Base-by-base conservation (phyloP, 257 asterid species). In the Nicotiana paniculata region DNA sequence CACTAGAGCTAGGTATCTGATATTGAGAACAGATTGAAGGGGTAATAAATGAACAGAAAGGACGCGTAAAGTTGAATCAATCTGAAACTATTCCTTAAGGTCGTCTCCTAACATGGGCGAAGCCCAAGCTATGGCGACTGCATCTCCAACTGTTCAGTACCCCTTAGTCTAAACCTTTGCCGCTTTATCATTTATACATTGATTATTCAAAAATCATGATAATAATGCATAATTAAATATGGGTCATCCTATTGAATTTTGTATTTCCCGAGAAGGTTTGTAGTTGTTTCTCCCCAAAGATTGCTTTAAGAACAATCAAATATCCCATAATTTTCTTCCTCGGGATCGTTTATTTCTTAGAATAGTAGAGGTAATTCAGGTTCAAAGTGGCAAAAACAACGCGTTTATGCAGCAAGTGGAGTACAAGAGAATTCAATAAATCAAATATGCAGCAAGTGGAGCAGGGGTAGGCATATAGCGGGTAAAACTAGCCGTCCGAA, bases 281-380 rank as follows among this genome's bases (percentile, higher is more conserved):
- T 80, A 82, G 82, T 76, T 81, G 82, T 79, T 80, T 62, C 46
- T 43, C 43, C 58, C 18, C 83, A 17, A 85, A 75, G 84, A 78
- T 88, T 77, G 90, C 93, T 89, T 90, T 59, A 83, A 83, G 83
- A 83, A 83, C 88, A 79, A 90, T 86, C 93, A 85, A 90, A 84
- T 85, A 78, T 74, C 85, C 86, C 76, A 11, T 57, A n/a, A 28
- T 30, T 87, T 83, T 69, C 80, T 77, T 83, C 83, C 86, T 88
- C 78, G 92, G 92, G 90, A 90, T 86, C 82, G 83, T 87, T 87
- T 58, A 66, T 77, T 76, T 66, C 39, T 1, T 28, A 28, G 16
- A 28, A 30, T 66, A 66, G 33, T 66, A 10, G 33, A 37, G 8
- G 13, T 18, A 21, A 18, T 28, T 18, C 75, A 32, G 16, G 21